phyloP scores from a whole-genome alignment of 768 basidiomycete genomes.

The Lactifluus pinguis region DNA sequence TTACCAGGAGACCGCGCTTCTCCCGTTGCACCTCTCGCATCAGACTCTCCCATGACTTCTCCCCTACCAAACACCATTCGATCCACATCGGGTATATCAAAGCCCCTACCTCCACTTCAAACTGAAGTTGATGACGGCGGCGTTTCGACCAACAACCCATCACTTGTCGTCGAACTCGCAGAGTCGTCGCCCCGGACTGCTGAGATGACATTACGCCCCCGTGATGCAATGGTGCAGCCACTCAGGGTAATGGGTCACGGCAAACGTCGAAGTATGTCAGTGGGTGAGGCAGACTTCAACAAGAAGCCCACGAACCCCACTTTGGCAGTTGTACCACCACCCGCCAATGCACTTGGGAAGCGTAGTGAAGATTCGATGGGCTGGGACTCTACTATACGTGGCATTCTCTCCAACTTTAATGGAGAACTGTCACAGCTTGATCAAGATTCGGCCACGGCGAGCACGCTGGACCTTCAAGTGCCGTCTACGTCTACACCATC shows the following conservation, averaged over 20 bases:
- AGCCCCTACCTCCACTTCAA: constrained; percentile 57
- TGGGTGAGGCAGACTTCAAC: constrained; percentile 27
- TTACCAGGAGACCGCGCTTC: background rate
- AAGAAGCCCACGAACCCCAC: constrained; percentile 35
- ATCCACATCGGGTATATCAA: constrained; percentile 33
- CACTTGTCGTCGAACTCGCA: constrained; percentile 41
- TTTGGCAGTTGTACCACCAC: constrained; percentile 31
- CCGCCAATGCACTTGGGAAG: constrained; percentile 32
- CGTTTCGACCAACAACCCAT: constrained; percentile 39
- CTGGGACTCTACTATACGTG: constrained; percentile 45
- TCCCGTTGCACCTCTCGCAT: constrained; percentile 21
- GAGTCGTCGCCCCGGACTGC: constrained; percentile 22
- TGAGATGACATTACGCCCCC: constrained; percentile 21
- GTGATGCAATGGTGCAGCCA: background rate
- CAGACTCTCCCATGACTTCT: constrained; percentile 40
- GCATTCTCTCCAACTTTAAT: constrained; percentile 64
- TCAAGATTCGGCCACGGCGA: constrained; percentile 40
- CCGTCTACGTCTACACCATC: constrained; percentile 53
- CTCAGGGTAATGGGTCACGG: background rate
- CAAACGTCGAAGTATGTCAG: constrained; percentile 28
- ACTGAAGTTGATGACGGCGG: constrained; percentile 34
- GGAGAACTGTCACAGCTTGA: constrained; percentile 56
- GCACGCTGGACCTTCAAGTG: constrained; percentile 54
- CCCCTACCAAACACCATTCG: constrained; percentile 11
- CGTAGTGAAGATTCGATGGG: constrained; percentile 25